Conservation (phyloP, 345 rosid species). For the Anacardium occidentale region DNA sequence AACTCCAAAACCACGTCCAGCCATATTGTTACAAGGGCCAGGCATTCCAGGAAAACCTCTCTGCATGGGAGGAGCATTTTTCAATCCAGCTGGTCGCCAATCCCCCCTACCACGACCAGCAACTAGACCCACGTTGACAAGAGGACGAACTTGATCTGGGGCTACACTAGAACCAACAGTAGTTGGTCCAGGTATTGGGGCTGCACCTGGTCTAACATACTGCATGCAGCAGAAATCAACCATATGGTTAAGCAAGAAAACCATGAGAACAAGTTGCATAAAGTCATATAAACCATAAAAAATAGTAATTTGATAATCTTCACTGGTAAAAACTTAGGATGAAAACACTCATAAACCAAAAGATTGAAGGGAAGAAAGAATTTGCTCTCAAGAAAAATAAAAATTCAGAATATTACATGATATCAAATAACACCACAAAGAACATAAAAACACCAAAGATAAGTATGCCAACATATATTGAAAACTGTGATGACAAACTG, state of each 20-base stretch:
- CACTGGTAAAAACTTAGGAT: background rate
- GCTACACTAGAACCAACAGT: constrained; percentile 50
- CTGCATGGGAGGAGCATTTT: constrained; percentile 64
- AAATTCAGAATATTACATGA: no score
- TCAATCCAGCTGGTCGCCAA: constrained; percentile 79
- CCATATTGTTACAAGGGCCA: constrained; percentile 56
- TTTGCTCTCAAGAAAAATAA: no score
- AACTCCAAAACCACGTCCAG: constrained; percentile 73
- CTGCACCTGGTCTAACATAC: constrained; percentile 98
- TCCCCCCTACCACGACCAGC: constrained; percentile 97
- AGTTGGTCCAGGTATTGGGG: constrained; percentile 69
- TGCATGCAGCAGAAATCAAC: constrained; percentile 45
- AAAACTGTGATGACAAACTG: background rate
- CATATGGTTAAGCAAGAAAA: constrained; percentile 17
- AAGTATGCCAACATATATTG: background rate
- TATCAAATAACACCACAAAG: no score
- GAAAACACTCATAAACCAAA: background rate
- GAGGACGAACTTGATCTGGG: constrained; percentile 81
- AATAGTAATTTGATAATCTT: background rate
- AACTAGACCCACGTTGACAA: constrained; percentile 49
- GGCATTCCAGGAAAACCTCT: constrained; percentile 68
- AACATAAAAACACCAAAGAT: background rate
- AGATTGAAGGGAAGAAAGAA: background rate
- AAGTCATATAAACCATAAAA: constrained; percentile 13
- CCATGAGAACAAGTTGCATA: constrained; percentile 24